Evolutionary conservation across 225 moss, liverwort and hornwort genomes (phyloP), one percentile per base, ranked within the genome.

Genomic region (Thuidium tamariscinum): DNA sequence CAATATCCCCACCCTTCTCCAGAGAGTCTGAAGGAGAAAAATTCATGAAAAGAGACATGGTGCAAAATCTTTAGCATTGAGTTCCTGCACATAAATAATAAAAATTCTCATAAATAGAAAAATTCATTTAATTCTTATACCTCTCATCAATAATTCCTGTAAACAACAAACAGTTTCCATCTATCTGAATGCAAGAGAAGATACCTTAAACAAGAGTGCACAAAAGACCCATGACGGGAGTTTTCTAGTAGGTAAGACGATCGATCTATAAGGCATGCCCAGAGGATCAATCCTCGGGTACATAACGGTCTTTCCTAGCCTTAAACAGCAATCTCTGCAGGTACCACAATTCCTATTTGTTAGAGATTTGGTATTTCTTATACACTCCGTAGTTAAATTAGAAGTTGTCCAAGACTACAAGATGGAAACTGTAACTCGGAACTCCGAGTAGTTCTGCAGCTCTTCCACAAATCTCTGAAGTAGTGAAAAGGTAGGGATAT

Each of bases 291-390:
- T 99, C 98, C 91, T 99, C 98, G 32, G 94, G 63, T 70, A 99
- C 77, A 55, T 92, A 96, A 42, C 95, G 96, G 77, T 99, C 98
- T 89, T 99, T 99, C 71, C 98, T 94, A 27, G 93, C 94, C 88
- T 97, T 97, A 88, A 99, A 99, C 65, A 99, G 39, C 80, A 99
- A 88, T 82, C 98, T 99, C 98, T 98, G 97, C 3, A 89, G 67
- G 36, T n/a, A n/a, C n/a, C n/a, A n/a, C 30, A 65, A 81, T 55
- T 26, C 13, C 48, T 21, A 52, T 67, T 51, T 3, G 36, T 81
- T 44, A 60, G 49, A 77, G 29, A 66, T 67, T 65, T 52, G 39
- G 48, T 67, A 42, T 41, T 78, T 57, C 25, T 30, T 41, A 27
- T 32, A 32, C 78, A 44, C 79, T 60, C 32, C 36, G 20, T 32